Evolutionary conservation across 345 rosid species (phyloP).

Genomic region (Linum lewisii): DNA sequence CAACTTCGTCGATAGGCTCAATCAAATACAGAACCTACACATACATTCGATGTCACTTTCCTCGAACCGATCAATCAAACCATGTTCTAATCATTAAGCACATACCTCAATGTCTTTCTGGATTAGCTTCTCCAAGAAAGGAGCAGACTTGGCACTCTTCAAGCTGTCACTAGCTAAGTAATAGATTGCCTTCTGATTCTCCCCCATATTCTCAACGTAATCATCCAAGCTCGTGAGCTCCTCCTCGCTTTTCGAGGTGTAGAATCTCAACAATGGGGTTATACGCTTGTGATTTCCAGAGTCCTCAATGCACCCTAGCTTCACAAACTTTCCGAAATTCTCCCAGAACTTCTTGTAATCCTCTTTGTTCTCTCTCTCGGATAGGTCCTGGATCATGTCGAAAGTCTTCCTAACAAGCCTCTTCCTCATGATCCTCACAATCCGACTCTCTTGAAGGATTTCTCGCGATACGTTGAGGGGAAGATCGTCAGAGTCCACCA

Average conservation of each 20-base stretch:
- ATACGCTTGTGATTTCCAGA: conserved; percentile 90
- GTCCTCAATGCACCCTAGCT: conserved; percentile 93
- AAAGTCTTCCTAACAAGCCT: conserved; percentile 91
- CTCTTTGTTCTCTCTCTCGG: conserved; percentile 91
- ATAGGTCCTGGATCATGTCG: conserved; percentile 89
- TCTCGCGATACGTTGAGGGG: conserved; percentile 96
- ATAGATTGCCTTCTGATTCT: conserved; percentile 89
- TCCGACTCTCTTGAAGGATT: conserved; percentile 76
- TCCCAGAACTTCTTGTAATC: conserved; percentile 99
- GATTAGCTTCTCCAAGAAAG: conserved; percentile 88
- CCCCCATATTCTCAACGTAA: conserved; percentile 89
- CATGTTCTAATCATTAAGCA: too few relatives aligned
- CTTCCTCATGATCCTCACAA: conserved; percentile 94
- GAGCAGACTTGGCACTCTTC: conserved; percentile 90
- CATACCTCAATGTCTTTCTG: conserved; percentile 87
- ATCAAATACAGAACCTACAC: conserved; percentile 75
- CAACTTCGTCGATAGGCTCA: conserved; percentile 97
- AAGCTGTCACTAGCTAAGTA: conserved; percentile 89
- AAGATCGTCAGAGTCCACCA: conserved; percentile 91
- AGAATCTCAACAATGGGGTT: conserved; percentile 69
- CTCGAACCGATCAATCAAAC: too few relatives aligned
- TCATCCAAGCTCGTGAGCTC: conserved; percentile 76
- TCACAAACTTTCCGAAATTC: conserved; percentile 83
- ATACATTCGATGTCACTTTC: too few relatives aligned
- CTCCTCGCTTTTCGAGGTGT: conserved; percentile 78